Evolutionary conservation across 2,329 filamentous ascomycete genomes (phyloP).

Genomic region (Parafenestella ontariensis): DNA sequence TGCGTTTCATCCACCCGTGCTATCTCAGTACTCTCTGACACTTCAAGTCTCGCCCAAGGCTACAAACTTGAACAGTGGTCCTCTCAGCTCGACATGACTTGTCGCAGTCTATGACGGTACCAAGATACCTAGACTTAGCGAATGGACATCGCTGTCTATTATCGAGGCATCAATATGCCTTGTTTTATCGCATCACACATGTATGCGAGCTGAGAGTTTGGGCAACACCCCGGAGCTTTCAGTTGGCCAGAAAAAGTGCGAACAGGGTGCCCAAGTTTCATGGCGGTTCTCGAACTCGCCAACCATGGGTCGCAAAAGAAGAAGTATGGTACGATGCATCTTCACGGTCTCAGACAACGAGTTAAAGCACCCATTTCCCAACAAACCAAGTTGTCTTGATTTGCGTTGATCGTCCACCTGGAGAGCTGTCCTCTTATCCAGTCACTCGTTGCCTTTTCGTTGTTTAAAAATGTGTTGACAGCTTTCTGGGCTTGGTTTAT

Average conservation of each 20-base stretch:
- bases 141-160: slow-evolving; percentile 2
- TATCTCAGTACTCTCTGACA: slow-evolving; percentile 12
- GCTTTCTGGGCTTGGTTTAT: background rate
- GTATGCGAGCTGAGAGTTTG: background rate
- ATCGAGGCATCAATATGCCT: background rate
- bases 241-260: slow-evolving; percentile 4
- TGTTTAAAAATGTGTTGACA: background rate
- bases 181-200: slow-evolving; percentile 1
- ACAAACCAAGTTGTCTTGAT: background rate
- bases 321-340: background rate
- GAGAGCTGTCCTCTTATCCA: background rate
- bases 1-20: slow-evolving; percentile 10
- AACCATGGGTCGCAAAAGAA: slow-evolving; percentile 8
- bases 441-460: slow-evolving; percentile 5
- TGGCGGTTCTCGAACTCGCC: slow-evolving; percentile 10
- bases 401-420: background rate
- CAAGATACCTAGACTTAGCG: background rate
- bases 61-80: background rate
- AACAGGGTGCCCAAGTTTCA: background rate
- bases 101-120: slow-evolving; percentile 3
- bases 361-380: slow-evolving; percentile 1
- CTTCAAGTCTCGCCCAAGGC: slow-evolving; percentile 10
- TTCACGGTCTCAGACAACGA: background rate
- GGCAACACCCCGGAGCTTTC: background rate
- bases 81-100: slow-evolving; percentile 2